phyloP scores from a whole-genome alignment of 2,329 filamentous ascomycete genomes.

The Fusarium bactridioides region DNA sequence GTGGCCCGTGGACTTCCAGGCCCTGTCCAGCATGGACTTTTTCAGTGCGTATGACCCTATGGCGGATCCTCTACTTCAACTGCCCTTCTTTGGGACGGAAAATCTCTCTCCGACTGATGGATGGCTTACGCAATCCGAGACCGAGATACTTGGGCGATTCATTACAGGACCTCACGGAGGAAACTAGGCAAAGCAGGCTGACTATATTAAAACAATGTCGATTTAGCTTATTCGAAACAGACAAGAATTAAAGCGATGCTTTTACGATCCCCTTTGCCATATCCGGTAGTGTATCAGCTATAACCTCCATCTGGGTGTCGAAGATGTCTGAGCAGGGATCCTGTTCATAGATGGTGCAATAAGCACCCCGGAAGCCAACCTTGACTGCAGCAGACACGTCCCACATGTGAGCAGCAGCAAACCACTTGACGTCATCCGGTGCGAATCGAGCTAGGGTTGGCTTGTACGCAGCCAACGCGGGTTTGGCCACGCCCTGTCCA shows the following conservation, averaged over 20 bases:
- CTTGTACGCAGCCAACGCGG: constrained; percentile 53
- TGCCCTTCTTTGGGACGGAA: background rate
- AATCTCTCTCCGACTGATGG: background rate
- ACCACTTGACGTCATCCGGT: constrained; percentile 57
- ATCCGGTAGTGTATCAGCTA: background rate
- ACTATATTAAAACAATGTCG: rapidly evolving
- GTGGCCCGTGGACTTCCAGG: background rate
- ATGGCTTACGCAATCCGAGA: background rate
- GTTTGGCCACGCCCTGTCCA: constrained; percentile 25
- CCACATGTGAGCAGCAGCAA: constrained; percentile 68
- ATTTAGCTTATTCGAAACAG: background rate
- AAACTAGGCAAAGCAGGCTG: background rate
- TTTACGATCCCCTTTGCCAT: background rate
- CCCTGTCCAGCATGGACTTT: background rate
- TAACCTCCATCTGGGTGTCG: background rate
- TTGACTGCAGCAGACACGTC: constrained; percentile 60
- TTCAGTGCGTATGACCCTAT: background rate
- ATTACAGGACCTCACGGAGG: background rate
- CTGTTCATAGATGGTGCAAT: constrained; percentile 1
- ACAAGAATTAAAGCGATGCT: background rate
- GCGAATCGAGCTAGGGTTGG: constrained; percentile 44
- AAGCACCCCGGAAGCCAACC: constrained; percentile 3
- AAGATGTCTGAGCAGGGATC: constrained; percentile 1
- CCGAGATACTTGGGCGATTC: background rate
- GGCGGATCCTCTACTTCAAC: background rate